These are phyloP conservation scores for Trichaptum fuscoviolaceum DNA, from an alignment of 768 basidiomycete genomes.

Conservation along the genomic window DNA sequence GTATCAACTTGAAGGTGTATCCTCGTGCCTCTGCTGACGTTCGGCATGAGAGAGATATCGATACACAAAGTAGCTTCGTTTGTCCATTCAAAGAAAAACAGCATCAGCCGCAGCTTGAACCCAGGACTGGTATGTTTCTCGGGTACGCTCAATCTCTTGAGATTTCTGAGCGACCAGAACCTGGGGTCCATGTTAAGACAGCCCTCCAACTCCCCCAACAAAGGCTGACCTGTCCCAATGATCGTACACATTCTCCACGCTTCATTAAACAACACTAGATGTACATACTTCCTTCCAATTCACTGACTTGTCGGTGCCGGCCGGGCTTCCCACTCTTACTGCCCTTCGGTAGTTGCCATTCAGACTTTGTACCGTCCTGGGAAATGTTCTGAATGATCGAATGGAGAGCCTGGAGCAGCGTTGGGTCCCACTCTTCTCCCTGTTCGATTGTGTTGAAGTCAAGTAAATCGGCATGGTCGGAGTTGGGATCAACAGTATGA, in stretches of 20 bases:
- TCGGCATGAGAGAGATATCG: no score
- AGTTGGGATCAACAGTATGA: neutral
- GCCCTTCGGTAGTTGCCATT: neutral
- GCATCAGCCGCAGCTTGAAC: no score
- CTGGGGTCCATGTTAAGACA: no score
- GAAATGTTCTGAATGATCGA: neutral
- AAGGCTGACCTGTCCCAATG: neutral
- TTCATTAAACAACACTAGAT: conserved; percentile 12
- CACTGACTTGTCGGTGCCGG: conserved; percentile 8
- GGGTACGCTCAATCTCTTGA: no score
- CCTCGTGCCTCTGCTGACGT: no score
- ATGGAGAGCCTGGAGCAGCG: neutral
- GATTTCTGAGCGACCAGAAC: no score
- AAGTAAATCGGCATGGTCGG: neutral
- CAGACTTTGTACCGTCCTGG: neutral
- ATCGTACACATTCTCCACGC: neutral
- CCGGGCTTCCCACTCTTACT: conserved; percentile 1
- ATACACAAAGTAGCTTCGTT: no score
- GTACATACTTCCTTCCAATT: conserved; percentile 20
- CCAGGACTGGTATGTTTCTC: no score
- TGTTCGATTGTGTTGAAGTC: neutral
- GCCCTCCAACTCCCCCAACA: neutral
- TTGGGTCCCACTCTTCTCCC: conserved; percentile 8
- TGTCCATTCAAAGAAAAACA: no score
- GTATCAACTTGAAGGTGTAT: no score